Evolutionary conservation across 768 basidiomycete genomes (phyloP), one percentile per base, ranked within the genome.

Genomic region (Lentinula sp.): DNA sequence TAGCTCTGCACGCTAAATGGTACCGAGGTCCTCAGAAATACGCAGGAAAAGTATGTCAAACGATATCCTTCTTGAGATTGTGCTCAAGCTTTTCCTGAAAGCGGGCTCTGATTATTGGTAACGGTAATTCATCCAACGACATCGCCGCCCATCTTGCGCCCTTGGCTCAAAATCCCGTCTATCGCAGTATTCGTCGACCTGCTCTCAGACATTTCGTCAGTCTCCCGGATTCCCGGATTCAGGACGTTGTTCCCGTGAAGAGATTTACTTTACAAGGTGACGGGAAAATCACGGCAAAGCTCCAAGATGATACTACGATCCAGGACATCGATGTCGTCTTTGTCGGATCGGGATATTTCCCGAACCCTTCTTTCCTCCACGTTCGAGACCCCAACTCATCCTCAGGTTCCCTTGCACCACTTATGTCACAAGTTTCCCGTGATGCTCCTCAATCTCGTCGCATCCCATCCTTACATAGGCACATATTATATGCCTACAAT

Each of bases 51-150:
- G 73, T 73, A 56, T 4, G 56, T 33, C 20, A 8, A 10, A 4
- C 5, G 13, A 18, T n/a, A 12, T 45, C 1, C 33, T 18, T 6
- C 13, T 51, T 9, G 7, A 10, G 15, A 57, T 28, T 35, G 6
- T 20, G 23, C 3, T 50, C 28, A 45, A 37, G 1, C 1, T n/a
- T 18, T 33, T 37, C 6, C 8, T 23, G 42, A 7, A n/a, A 84
- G 82, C 75, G 76, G 16, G 72, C 76, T 20, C 71, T 81, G 0
- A 73, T 84, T 9, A 67, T 83, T 3, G 82, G 79, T 10, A 83
- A 82, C 23, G 82, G 79, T 18, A 80, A 82, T 54, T 83, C 82
- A 1, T 73, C 75, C 39, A 84, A 84, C 63, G 82, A 84, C 53
- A 79, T 83, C 42, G 78, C 79, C 0, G 75, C 78, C 1, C 80